A percentile compares a stretch with the other conserved stretches of the same genome.
Conservation (phyloP, 331 rosid species). For the Quercus phellos region DNA sequence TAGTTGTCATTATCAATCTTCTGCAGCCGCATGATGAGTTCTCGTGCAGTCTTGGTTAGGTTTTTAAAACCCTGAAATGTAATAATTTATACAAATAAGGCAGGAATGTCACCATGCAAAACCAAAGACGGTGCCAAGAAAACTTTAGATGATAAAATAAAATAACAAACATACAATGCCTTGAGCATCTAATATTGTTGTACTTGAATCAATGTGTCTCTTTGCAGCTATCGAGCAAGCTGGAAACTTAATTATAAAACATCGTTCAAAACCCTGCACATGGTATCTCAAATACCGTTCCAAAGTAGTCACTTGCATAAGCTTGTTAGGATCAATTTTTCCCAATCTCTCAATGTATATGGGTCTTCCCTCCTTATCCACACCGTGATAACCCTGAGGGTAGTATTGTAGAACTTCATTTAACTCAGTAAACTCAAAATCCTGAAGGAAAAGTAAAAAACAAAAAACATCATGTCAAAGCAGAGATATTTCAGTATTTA, state of each 20-base stretch:
- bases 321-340: conserved; percentile 72
- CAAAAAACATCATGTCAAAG: neutral
- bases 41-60: conserved; percentile 71
- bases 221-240: conserved; percentile 92
- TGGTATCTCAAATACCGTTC: conserved; percentile 80
- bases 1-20: conserved; percentile 90
- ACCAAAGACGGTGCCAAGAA: neutral
- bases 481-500: conserved; percentile 1
- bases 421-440: conserved; percentile 71
- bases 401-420: conserved; percentile 67
- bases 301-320: conserved; percentile 70
- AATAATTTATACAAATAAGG: conserved; percentile 17
- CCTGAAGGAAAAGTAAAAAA: conserved; percentile 35
- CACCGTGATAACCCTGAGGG: conserved; percentile 92
- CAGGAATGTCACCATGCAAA: neutral
- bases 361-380: conserved; percentile 90
- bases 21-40: conserved; percentile 68
- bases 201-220: conserved; percentile 84
- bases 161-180: conserved; percentile 65
- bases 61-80: conserved; percentile 72
- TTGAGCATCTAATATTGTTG: conserved; percentile 84
- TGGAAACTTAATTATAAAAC: conserved; percentile 78
- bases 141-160: conserved; percentile 15
- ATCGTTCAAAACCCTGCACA: conserved; percentile 78
- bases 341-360: conserved; percentile 85